These are phyloP conservation scores for Cucurbita pepo DNA, from an alignment of 306 rosid genomes.

Conservation along the genomic window DNA sequence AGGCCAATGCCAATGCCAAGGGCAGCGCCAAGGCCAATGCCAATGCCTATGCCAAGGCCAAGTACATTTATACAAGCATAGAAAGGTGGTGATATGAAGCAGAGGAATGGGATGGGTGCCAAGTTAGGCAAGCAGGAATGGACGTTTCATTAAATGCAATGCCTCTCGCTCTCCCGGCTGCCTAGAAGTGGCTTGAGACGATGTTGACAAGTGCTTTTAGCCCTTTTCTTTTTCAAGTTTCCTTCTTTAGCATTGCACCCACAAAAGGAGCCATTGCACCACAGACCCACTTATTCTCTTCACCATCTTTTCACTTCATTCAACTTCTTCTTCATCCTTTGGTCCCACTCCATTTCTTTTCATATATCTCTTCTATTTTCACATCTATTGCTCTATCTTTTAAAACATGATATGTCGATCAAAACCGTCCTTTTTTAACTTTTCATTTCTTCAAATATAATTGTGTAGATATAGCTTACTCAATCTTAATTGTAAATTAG, in stretches of 20 bases:
- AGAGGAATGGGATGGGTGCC: slow-evolving; percentile 28
- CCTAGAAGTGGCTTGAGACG: background rate
- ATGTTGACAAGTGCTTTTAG: slow-evolving; percentile 47
- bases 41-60: background rate
- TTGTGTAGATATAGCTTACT: no score
- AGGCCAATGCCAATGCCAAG: background rate
- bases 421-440: background rate
- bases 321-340: background rate
- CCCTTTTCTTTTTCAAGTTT: slow-evolving; percentile 45
- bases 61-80: slow-evolving; percentile 32
- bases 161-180: background rate
- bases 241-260: slow-evolving; percentile 71
- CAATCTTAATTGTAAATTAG: no score
- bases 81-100: slow-evolving; percentile 40
- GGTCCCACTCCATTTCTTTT: background rate
- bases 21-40: background rate
- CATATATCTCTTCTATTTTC: background rate
- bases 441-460: background rate
- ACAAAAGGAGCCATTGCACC: slow-evolving; percentile 38
- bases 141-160: slow-evolving; percentile 22
- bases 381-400: background rate
- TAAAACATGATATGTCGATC: background rate
- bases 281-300: slow-evolving; percentile 49
- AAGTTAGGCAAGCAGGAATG: slow-evolving; percentile 37
- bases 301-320: slow-evolving; percentile 35